Evolutionary conservation across 345 rosid genomes (phyloP).

Genomic region (Citropsis articulata): DNA sequence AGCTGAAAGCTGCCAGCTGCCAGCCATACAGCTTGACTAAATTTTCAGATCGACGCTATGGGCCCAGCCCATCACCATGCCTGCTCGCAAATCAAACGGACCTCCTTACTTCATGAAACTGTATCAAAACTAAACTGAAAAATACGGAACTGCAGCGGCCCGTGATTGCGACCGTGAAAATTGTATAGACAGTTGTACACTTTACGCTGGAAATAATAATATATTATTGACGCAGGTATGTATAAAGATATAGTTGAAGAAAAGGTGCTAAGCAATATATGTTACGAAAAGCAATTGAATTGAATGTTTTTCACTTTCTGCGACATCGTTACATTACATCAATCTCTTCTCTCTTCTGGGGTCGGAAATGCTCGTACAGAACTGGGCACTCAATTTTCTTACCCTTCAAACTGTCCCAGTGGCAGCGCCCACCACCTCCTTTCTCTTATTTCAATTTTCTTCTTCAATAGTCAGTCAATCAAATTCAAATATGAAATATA

Average conservation of each 20-base stretch:
- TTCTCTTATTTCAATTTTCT: conserved; percentile 36
- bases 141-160: neutral
- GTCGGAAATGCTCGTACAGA: neutral
- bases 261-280: neutral
- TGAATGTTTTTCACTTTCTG: conserved; percentile 16
- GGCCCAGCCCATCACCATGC: neutral
- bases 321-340: conserved; percentile 17
- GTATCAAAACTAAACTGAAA: neutral
- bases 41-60: neutral
- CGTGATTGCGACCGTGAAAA: too few relatives aligned
- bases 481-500: neutral
- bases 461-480: conserved; percentile 22
- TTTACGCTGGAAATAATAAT: neutral
- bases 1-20: conserved; percentile 25
- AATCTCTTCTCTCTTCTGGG: neutral
- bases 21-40: conserved; percentile 14
- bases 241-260: neutral
- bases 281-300: conserved; percentile 23
- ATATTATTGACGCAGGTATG: neutral
- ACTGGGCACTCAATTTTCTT: neutral
- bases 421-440: conserved; percentile 14
- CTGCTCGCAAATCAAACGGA: neutral
- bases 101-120: neutral
- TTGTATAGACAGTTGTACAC: neutral
- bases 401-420: neutral